These are phyloP conservation scores for Sporothrix sp. DNA, from an alignment of 2,329 filamentous ascomycete species.

Conservation along the genomic window DNA sequence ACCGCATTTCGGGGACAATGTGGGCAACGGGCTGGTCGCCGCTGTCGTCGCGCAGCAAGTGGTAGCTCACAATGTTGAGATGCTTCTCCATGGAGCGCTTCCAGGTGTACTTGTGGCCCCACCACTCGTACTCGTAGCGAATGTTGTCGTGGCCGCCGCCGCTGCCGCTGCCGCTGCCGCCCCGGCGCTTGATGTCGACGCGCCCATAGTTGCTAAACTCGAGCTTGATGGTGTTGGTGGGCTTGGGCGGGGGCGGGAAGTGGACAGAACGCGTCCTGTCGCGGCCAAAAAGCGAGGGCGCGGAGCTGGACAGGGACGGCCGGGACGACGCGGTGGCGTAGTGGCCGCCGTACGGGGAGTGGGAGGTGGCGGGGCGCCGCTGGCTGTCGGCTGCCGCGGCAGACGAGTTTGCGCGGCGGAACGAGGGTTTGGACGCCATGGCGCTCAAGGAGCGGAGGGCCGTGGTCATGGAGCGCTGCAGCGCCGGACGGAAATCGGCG, in stretches of 20 bases:
- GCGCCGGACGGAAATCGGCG: conserved; percentile 27
- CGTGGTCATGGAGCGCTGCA: conserved; percentile 38
- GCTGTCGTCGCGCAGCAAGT: conserved; percentile 59
- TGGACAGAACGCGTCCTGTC: conserved; percentile 15
- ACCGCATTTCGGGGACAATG: conserved; percentile 71
- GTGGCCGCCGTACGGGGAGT: conserved; percentile 25
- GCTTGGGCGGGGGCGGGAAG: conserved; percentile 27
- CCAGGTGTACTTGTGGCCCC: conserved; percentile 81
- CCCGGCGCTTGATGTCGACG: conserved; percentile 66
- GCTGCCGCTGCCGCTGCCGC: conserved; percentile 27
- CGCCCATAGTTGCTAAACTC: conserved; percentile 98
- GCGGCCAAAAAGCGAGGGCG: conserved; percentile 21
- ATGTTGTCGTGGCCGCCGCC: conserved; percentile 33
- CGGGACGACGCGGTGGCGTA: conserved; percentile 12
- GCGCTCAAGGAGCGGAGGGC: conserved; percentile 36
- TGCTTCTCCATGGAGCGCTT: conserved; percentile 62
- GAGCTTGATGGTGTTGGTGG: conserved; percentile 73
- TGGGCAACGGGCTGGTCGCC: conserved; percentile 59
- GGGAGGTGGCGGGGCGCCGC: conserved; percentile 18
- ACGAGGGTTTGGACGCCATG: conserved; percentile 21
- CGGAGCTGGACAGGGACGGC: conserved; percentile 14
- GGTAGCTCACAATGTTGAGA: conserved; percentile 62
- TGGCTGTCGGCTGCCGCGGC: background rate
- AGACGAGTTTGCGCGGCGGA: conserved; percentile 23
- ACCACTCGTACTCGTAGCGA: conserved; percentile 87